A percentile compares a stretch with the other conserved stretches of the same genome.
Conservation (phyloP, 257 asterid species). For the Solanum sejunctum region DNA sequence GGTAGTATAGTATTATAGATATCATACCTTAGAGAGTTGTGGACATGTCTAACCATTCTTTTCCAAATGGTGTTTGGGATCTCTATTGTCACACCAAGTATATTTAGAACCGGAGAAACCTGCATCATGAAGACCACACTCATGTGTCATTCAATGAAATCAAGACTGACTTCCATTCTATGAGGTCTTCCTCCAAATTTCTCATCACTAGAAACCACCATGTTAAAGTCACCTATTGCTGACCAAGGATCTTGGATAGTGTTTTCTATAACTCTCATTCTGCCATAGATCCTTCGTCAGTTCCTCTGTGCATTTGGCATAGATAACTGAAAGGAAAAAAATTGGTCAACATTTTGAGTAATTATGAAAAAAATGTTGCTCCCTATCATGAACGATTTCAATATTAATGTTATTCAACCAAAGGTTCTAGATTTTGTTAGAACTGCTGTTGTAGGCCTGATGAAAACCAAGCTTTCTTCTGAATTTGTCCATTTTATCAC, state of each 20-base stretch:
- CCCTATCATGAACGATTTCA: neutral
- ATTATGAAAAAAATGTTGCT: neutral
- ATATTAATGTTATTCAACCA: too few species aligned
- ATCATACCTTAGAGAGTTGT: neutral
- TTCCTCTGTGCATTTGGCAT: too few species aligned
- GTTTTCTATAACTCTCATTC: too few species aligned
- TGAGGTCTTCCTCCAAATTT: too few species aligned
- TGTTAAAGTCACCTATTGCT: too few species aligned
- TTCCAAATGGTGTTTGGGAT: neutral
- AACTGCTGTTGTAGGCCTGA: neutral
- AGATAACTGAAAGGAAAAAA: too few species aligned
- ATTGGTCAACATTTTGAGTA: too few species aligned
- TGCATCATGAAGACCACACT: neutral
- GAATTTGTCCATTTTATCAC: neutral
- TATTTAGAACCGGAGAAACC: neutral
- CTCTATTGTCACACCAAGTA: neutral
- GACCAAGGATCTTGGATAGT: too few species aligned
- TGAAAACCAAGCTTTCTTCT: neutral
- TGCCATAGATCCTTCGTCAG: too few species aligned
- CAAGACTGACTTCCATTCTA: neutral
- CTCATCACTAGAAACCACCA: too few species aligned
- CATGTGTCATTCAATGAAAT: too few species aligned
- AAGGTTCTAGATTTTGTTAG: neutral
- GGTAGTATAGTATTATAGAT: too few species aligned
- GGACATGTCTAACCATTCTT: neutral